A percentile compares a stretch with the other conserved stretches of the same genome.
phyloP scores from a whole-genome alignment of 208 protist genomes.

The Kentomonas sorsogonicus region DNA sequence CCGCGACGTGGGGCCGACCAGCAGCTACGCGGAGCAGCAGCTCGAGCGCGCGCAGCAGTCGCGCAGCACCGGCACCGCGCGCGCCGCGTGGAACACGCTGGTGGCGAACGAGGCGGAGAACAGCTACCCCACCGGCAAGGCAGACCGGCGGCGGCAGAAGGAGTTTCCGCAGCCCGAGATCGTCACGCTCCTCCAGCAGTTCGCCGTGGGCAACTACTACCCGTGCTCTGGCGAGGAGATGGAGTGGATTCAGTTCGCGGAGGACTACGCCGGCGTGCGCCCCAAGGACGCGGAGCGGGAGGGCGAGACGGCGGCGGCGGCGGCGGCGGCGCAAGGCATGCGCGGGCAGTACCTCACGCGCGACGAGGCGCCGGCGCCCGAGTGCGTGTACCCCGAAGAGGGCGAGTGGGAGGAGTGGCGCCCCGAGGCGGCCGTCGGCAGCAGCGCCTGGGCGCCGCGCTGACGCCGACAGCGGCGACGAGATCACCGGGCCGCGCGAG shows the following conservation, averaged over 20 bases:
- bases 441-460: conserved; percentile 14
- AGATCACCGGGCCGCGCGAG: conserved; percentile 52
- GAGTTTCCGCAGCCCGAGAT: conserved; percentile 37
- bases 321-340: too few species aligned
- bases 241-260: conserved; percentile 45
- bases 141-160: conserved; percentile 35
- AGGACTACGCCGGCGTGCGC: conserved; percentile 44
- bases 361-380: conserved; percentile 15
- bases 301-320: conserved; percentile 31
- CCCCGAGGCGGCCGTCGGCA: conserved; percentile 8
- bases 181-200: conserved; percentile 44
- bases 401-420: conserved; percentile 23
- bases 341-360: conserved; percentile 8
- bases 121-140: conserved; percentile 59
- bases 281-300: conserved; percentile 45
- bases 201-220: conserved; percentile 64
- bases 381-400: conserved; percentile 4
- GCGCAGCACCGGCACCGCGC: conserved; percentile 28
- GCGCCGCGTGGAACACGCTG: conserved; percentile 65
- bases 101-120: conserved; percentile 47
- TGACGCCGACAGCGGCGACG: conserved; percentile 33
- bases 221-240: conserved; percentile 46
- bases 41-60: conserved; percentile 51
- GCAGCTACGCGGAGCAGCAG: conserved; percentile 71
- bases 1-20: conserved; percentile 54